Conservation (phyloP, 2,329 filamentous ascomycete genomes). For the Colletotrichum phormii region DNA sequence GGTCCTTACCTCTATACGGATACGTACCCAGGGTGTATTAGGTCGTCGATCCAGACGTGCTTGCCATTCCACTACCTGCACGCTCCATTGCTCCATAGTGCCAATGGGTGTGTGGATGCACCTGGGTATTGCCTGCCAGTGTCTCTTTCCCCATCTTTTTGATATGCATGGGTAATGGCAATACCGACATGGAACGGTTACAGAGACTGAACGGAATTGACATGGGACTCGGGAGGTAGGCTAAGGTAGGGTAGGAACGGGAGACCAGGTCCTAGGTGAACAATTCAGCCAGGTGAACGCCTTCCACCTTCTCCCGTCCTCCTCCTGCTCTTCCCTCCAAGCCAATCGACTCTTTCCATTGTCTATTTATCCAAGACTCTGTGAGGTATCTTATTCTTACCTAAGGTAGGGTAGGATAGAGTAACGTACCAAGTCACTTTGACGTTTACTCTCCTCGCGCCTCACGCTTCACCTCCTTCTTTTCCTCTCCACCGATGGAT, state of each 20-base stretch:
- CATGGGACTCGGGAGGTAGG: background rate
- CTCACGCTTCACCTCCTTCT: background rate
- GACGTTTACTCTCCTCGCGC: no score
- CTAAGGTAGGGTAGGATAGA: no score
- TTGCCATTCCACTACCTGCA: background rate
- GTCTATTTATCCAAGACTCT: background rate
- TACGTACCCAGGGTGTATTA: background rate
- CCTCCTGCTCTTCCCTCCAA: background rate
- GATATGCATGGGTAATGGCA: background rate
- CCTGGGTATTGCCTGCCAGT: background rate
- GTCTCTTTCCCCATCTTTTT: background rate
- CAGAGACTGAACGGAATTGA: background rate
- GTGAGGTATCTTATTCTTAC: no score
- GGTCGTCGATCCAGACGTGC: background rate
- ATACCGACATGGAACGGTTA: background rate
- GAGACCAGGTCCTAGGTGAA: background rate
- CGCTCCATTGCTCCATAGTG: background rate
- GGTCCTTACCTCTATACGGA: background rate
- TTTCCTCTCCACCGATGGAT: background rate
- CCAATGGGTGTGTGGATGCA: background rate
- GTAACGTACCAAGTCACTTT: no score
- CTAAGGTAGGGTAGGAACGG: background rate
- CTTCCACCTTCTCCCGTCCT: background rate
- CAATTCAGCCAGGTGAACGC: background rate
- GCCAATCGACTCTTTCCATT: background rate